phyloP scores from a whole-genome alignment of 2,329 filamentous ascomycete species.

The Plenodomus lindquistii region DNA sequence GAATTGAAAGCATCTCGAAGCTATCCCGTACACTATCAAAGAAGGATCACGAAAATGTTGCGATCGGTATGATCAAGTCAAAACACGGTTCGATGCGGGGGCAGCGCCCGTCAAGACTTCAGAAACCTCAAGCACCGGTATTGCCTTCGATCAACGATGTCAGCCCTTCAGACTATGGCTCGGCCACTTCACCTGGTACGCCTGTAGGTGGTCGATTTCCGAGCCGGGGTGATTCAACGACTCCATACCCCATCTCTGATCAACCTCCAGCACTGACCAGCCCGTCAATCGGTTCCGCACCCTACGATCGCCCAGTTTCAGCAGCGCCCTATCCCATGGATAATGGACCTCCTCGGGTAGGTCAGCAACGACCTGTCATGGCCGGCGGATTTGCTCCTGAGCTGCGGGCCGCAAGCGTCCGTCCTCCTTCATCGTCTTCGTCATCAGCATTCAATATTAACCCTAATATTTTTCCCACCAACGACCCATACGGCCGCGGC shows the following conservation, averaged over 20 bases:
- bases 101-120: slow-evolving; percentile 51
- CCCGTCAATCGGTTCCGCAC: slow-evolving; percentile 26
- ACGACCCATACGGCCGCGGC: slow-evolving; percentile 36
- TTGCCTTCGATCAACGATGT: slow-evolving; percentile 48
- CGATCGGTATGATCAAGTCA: slow-evolving; percentile 78
- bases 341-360: slow-evolving; percentile 59
- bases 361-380: slow-evolving; percentile 30
- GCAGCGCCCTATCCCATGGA: slow-evolving; percentile 73
- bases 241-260: slow-evolving; percentile 51
- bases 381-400: slow-evolving; percentile 51
- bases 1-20: slow-evolving; percentile 82
- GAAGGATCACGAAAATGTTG: slow-evolving; percentile 89
- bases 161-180: slow-evolving; percentile 42
- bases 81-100: slow-evolving; percentile 57
- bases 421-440: slow-evolving; percentile 48
- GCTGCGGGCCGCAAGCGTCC: slow-evolving; percentile 55
- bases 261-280: slow-evolving; percentile 41
- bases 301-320: slow-evolving; percentile 53
- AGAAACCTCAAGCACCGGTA: slow-evolving; percentile 38
- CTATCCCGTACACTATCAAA: slow-evolving; percentile 79
- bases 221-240: slow-evolving; percentile 40
- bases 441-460: slow-evolving; percentile 56
- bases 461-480: slow-evolving; percentile 46
- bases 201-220: slow-evolving; percentile 29
- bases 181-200: slow-evolving; percentile 27